phyloP scores from a whole-genome alignment of 768 basidiomycete genomes.

The Leucosporidium yakuticum region DNA sequence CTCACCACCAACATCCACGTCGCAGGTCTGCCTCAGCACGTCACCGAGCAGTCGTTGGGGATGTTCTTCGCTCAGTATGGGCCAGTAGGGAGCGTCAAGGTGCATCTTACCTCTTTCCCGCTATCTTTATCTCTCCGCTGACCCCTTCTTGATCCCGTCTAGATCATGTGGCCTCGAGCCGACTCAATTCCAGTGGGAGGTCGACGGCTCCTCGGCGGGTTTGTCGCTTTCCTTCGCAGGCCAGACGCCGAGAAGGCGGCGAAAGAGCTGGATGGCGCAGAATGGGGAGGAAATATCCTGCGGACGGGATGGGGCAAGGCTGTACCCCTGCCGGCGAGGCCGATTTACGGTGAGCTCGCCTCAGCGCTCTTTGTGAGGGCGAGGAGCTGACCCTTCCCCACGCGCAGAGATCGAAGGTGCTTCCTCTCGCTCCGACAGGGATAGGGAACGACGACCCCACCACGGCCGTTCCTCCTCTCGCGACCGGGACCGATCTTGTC shows the following conservation, averaged over 20 bases:
- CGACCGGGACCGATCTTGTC: neutral
- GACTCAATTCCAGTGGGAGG: conserved; percentile 49
- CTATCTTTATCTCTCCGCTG: neutral
- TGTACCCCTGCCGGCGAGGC: conserved; percentile 70
- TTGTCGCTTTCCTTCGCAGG: conserved; percentile 93
- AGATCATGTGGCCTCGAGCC: conserved; percentile 95
- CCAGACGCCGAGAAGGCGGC: conserved; percentile 83
- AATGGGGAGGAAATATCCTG: conserved; percentile 85
- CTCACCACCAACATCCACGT: conserved; percentile 95
- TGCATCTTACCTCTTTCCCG: neutral
- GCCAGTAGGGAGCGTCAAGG: conserved; percentile 61
- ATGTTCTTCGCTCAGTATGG: conserved; percentile 85
- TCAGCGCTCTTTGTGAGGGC: neutral
- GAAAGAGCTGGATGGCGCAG: conserved; percentile 82
- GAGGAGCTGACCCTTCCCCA: neutral
- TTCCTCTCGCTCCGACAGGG: too few relatives aligned
- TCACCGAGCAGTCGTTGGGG: conserved; percentile 79
- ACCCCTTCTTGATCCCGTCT: conserved; percentile 42
- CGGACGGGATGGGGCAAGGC: conserved; percentile 97
- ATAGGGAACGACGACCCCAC: neutral
- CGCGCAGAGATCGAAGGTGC: conserved; percentile 1
- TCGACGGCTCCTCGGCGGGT: conserved; percentile 80
- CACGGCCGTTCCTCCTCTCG: neutral
- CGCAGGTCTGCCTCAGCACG: conserved; percentile 79
- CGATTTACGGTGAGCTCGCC: conserved; percentile 33